Conservation (phyloP, 2,329 filamentous ascomycete genomes). For the Calonectria fujianensis region DNA sequence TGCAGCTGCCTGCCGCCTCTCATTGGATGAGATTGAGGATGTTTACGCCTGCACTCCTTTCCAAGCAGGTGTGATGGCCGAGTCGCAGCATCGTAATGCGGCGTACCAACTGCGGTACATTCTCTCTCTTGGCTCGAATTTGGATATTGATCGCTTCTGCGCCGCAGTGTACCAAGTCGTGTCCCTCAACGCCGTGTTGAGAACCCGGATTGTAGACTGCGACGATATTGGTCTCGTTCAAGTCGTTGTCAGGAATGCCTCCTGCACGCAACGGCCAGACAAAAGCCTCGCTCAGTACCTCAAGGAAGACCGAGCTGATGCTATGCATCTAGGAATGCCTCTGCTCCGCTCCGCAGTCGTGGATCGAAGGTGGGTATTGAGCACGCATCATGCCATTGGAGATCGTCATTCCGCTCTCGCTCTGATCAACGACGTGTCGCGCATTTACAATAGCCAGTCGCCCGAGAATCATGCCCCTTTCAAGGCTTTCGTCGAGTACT, state of each 20-base stretch:
- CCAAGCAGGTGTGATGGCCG: slow-evolving; percentile 28
- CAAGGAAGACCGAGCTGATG: slow-evolving; percentile 16
- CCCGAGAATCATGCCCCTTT: slow-evolving; percentile 23
- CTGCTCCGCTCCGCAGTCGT: slow-evolving; percentile 16
- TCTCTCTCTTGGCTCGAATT: slow-evolving; percentile 15
- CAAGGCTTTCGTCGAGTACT: slow-evolving; percentile 17
- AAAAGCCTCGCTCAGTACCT: slow-evolving; percentile 14
- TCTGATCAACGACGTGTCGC: slow-evolving; percentile 20
- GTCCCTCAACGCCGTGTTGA: slow-evolving; percentile 28
- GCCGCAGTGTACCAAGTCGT: slow-evolving; percentile 16
- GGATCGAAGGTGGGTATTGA: slow-evolving; percentile 22
- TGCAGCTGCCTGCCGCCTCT: slow-evolving; percentile 25
- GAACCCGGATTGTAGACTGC: slow-evolving; percentile 28
- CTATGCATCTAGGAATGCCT: slow-evolving; percentile 26
- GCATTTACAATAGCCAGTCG: slow-evolving; percentile 14
- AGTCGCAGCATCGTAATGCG: slow-evolving; percentile 23
- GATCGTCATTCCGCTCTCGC: slow-evolving; percentile 25
- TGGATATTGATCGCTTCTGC: slow-evolving; percentile 26
- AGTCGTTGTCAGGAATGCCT: slow-evolving; percentile 28
- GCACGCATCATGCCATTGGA: slow-evolving; percentile 23
- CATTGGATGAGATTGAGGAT: slow-evolving; percentile 30
- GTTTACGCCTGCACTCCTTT: slow-evolving; percentile 34
- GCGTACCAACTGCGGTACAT: slow-evolving; percentile 24
- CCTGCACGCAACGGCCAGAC: slow-evolving; percentile 14
- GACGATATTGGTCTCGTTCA: slow-evolving; percentile 29